phyloP scores from a whole-genome alignment of 2,329 filamentous ascomycete genomes.

The Dactylellina haptotyla region DNA sequence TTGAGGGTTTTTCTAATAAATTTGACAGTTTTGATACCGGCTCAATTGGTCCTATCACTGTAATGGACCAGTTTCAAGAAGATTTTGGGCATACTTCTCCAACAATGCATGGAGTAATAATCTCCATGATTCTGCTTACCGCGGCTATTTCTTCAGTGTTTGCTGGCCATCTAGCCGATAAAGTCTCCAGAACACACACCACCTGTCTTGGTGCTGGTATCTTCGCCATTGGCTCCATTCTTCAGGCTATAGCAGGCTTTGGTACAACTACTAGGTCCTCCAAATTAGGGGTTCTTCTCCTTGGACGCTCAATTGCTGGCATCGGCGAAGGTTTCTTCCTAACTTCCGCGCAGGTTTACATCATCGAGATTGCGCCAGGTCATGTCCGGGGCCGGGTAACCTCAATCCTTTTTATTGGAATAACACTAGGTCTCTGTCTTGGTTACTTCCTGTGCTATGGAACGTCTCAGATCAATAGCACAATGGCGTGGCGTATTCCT shows the following conservation, averaged over 20 bases:
- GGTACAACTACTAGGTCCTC: constrained; percentile 55
- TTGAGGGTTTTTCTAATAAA: not conserved
- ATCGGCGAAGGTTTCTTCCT: constrained; percentile 71
- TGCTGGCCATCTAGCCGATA: constrained; percentile 67
- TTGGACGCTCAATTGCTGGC: constrained; percentile 68
- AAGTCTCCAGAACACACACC: constrained; percentile 65
- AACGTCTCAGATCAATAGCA: constrained; percentile 64
- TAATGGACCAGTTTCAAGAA: constrained; percentile 67
- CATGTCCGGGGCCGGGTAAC: constrained; percentile 66
- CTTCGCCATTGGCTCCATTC: constrained; percentile 67
- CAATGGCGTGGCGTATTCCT: constrained; percentile 69
- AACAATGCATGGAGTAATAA: constrained; percentile 68
- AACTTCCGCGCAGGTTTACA: constrained; percentile 69
- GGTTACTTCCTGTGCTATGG: constrained; percentile 73
- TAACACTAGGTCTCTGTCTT: constrained; percentile 65
- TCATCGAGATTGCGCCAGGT: constrained; percentile 71
- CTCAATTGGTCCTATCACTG: constrained; percentile 70
- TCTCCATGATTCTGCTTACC: constrained; percentile 70
- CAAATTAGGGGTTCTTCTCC: constrained; percentile 66
- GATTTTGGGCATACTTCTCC: constrained; percentile 67
- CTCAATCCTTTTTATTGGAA: constrained; percentile 67
- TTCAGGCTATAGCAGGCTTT: constrained; percentile 65
- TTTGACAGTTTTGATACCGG: constrained; percentile 65
- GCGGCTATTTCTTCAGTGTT: constrained; percentile 70
- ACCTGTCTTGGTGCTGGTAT: constrained; percentile 67